phyloP scores from a whole-genome alignment of 1,284 basidiomycete genomes.

The Malassezia yamatoensis region DNA sequence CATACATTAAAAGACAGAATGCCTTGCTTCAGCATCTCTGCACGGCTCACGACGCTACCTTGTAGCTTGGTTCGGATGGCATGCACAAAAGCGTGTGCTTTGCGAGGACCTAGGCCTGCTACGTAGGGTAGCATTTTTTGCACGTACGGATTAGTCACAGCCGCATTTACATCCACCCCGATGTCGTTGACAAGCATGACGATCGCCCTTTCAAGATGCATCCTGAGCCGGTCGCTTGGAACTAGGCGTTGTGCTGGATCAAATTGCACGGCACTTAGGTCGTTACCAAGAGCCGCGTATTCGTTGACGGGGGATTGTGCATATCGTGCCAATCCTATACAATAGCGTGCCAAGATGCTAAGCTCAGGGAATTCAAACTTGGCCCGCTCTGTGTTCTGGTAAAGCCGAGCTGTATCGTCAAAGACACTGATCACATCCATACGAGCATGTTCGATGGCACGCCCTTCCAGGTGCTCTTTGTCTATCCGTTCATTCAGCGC shows the following conservation, averaged over 20 bases:
- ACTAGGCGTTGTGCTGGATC: constrained; percentile 70
- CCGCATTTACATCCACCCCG: constrained; percentile 90
- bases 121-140: constrained; percentile 78
- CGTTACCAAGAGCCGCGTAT: constrained; percentile 39
- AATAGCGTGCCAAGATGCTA: constrained; percentile 76
- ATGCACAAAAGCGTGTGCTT: constrained; percentile 71
- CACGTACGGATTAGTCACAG: constrained; percentile 75
- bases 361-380: constrained; percentile 74
- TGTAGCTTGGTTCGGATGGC: constrained; percentile 35
- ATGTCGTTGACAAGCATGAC: constrained; percentile 83
- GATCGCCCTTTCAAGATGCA: constrained; percentile 72
- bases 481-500: constrained; percentile 48
- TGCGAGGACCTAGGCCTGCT: constrained; percentile 86
- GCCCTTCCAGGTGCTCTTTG: constrained; percentile 22
- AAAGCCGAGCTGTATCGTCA: constrained; percentile 87
- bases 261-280: constrained; percentile 38
- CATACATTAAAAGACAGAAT: constrained; percentile 36
- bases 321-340: constrained; percentile 85
- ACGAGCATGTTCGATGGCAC: constrained; percentile 22
- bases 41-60: constrained; percentile 41
- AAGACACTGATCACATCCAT: constrained; percentile 64
- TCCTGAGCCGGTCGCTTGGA: constrained; percentile 70
- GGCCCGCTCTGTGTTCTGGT: constrained; percentile 80
- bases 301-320: constrained; percentile 70
- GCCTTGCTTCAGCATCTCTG: constrained; percentile 26